Base-by-base conservation (phyloP, 2,329 filamentous ascomycete genomes). In the Cyphellophora europaea region DNA sequence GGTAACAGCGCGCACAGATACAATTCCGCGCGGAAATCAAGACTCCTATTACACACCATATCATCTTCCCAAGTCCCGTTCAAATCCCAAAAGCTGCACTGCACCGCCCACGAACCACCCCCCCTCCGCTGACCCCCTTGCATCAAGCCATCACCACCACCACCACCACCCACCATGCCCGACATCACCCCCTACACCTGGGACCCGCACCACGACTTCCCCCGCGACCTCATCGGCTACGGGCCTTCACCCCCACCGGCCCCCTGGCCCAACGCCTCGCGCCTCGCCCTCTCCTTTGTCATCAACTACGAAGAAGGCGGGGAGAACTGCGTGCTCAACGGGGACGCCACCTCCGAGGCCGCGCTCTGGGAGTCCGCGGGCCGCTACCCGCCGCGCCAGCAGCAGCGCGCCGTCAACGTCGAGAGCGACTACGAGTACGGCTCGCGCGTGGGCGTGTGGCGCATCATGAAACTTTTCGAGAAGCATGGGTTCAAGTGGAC, bases 351-450 rank as follows among this genome's bases (percentile, higher is more conserved):
- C 15, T 53, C 50, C 17, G 62, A 65, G 43, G 51, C 52, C 5
- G 21, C 21, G 8, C 21, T 25, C 21, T 25, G 55, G 30, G 13
- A 32, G 8, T 25, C 21, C 8, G 21, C 21, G 8, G 21, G 8
- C 8, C 21, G 21, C 21, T 25, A 25, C n/a, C 21, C 30, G 10
- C 30, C 30, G 5, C 30, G 13, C 30, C 13, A 32, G 30, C 30
- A 32, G 19, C 12, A 14, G 8, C 30, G 42, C 59, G 66, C 29
- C 59, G 55, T 62, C 43, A 69, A 64, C 41, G 57, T 57, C 32
- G 67, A 71, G 50, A 57, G 54, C 15, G 66, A 70, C 41, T 72
- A 65, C 41, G 67, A 71, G 36, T 71, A 71, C 42, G 65, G 68
- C 19, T 59, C 59, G 12, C 58, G 67, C 2, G 58, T 57, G 1